Evolutionary conservation across 768 basidiomycete species (phyloP), one percentile per base, ranked within the genome.

Genomic region (Erythrobasidium yunnanense): DNA sequence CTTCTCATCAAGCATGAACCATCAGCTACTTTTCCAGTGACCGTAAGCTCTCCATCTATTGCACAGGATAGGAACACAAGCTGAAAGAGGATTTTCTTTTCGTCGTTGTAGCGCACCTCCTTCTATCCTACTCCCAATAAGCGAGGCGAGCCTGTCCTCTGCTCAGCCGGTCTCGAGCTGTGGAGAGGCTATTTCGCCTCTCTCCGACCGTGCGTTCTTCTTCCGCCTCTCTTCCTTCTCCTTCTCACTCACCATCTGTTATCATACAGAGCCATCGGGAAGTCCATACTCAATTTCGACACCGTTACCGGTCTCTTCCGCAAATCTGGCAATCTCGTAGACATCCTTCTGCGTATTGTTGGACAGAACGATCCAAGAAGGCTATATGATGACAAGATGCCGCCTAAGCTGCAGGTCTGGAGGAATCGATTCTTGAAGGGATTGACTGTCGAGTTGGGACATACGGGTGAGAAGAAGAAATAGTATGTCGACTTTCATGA

Each of bases 111-210:
- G 6, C n/a, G 4, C 29, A 20, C 5, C 27, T n/a, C n/a, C n/a
- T n/a, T n/a, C n/a, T n/a, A n/a, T n/a, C n/a, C n/a, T n/a, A n/a
- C n/a, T n/a, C n/a, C n/a, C n/a, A n/a, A n/a, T n/a, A n/a, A 55
- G 4, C 29, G 20, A 27, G 54, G 34, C 30, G 42, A 34, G n/a
- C 23, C 15, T 4, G 15, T 15, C 4, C 4, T 55, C 5, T 38
- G 42, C 23, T 32, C 33, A 4, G 54, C 54, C 4, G 34, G 54
- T n/a, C n/a, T n/a, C 54, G 54, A 55, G 33, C 29, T 55, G 3
- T 55, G 54, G 54, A 38, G 54, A 15, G 54, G 54, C 8, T 55
- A 55, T 20, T 55, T 55, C 30, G 33, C 33, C 29, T 55, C 54
- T 23, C 34, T 55, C 42, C 54, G 54, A 2, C 54, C 54, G 54